Conservation (phyloP, 208 protist genomes). For the Trypanosoma scelopori region DNA sequence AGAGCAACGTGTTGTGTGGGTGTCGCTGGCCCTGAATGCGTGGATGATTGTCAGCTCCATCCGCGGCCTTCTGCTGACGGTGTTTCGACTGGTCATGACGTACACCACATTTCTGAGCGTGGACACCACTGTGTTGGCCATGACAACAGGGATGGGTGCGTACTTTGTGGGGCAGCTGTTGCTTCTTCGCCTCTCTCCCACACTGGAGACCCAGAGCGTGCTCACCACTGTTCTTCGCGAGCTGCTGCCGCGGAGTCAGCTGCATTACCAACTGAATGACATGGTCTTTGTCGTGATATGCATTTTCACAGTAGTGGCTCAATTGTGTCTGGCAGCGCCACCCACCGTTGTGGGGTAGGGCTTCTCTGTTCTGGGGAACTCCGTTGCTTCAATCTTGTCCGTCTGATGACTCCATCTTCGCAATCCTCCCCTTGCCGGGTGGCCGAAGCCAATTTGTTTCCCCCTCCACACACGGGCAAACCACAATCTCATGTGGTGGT, state of each 20-base stretch:
- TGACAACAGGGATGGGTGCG: conserved; percentile 65
- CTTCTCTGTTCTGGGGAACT: too few species aligned
- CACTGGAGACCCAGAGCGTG: conserved; percentile 28
- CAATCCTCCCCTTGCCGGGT: too few species aligned
- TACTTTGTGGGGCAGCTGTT: conserved; percentile 81
- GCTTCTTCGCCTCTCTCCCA: conserved; percentile 55
- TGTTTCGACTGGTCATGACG: conserved; percentile 74
- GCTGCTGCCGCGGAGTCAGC: conserved; percentile 11
- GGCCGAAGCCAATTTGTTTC: too few species aligned
- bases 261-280: conserved; percentile 50
- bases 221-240: conserved; percentile 15
- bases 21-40: conserved; percentile 45
- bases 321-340: conserved; percentile 32
- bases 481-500: too few species aligned
- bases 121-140: conserved; percentile 54
- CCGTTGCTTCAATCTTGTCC: too few species aligned
- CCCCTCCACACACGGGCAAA: too few species aligned
- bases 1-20: conserved; percentile 28
- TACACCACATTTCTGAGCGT: conserved; percentile 55
- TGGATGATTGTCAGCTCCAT: conserved; percentile 70
- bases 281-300: conserved; percentile 57
- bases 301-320: conserved; percentile 35
- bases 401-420: too few species aligned
- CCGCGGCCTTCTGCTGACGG: conserved; percentile 71
- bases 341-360: conserved; percentile 4